Percentiles rank a stretch among this genome's conserved stretches.
These are phyloP conservation scores for Yamadazyma conglobata DNA, from an alignment of 1,139 yeast genomes.

Conservation along the genomic window DNA sequence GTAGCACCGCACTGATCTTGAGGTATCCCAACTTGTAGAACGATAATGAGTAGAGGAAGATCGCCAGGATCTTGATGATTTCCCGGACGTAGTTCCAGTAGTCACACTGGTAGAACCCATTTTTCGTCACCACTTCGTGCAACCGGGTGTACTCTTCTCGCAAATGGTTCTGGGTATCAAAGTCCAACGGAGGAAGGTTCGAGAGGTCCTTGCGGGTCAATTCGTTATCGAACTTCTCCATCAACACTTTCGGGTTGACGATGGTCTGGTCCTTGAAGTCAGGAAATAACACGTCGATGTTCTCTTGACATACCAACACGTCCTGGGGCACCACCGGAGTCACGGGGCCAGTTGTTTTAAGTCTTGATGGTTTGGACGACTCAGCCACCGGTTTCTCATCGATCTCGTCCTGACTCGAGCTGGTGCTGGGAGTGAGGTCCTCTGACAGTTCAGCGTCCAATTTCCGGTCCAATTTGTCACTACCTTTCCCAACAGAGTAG, in stretches of 20 bases:
- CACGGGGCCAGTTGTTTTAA: constrained; percentile 23
- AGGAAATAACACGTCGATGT: constrained; percentile 38
- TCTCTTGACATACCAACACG: constrained; percentile 33
- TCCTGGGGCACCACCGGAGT: constrained; percentile 52
- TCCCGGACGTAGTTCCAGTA: constrained; percentile 73
- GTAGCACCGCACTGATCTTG: constrained; percentile 54
- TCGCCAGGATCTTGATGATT: constrained; percentile 51
- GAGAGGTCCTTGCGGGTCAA: constrained; percentile 53
- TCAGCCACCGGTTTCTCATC: constrained; percentile 4
- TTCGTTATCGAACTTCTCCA: constrained; percentile 55
- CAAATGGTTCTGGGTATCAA: constrained; percentile 57
- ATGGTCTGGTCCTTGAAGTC: constrained; percentile 31
- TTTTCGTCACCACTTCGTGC: constrained; percentile 52
- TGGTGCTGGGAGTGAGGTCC: constrained; percentile 14
- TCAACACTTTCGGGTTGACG: constrained; percentile 52
- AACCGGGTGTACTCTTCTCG: constrained; percentile 57
- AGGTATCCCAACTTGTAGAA: constrained; percentile 48
- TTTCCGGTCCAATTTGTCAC: constrained; percentile 15
- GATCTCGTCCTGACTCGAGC: constrained; percentile 7
- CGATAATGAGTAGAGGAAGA: constrained; percentile 50
- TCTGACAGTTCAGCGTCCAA: constrained; percentile 19
- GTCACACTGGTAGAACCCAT: constrained; percentile 67
- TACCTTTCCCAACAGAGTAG: constrained; percentile 22
- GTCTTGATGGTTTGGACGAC: neutral
- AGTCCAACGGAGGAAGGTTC: constrained; percentile 61